These are phyloP conservation scores for Bocquillonia castaneifolia DNA, from an alignment of 441 rosid genomes.

Conservation along the genomic window DNA sequence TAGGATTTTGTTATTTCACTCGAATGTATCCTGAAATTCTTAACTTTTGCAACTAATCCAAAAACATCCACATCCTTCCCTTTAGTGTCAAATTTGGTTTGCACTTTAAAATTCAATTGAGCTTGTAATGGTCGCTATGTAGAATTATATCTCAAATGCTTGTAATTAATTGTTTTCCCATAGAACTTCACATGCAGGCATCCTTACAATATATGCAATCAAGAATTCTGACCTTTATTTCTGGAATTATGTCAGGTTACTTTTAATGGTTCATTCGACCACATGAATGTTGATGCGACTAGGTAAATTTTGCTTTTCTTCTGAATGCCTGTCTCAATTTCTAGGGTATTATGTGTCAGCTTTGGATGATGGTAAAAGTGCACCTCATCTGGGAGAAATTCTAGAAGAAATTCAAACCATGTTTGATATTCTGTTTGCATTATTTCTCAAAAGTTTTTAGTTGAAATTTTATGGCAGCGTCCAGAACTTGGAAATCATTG, in stretches of 20 bases:
- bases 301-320: slow-evolving; percentile 47
- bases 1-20: slow-evolving; percentile 4
- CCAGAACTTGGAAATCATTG: slow-evolving; percentile 87
- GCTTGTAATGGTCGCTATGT: background rate
- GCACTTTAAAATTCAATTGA: background rate
- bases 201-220: background rate
- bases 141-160: background rate
- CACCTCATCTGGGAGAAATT: slow-evolving; percentile 6
- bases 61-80: background rate
- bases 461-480: slow-evolving; percentile 52
- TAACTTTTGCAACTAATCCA: background rate
- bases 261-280: slow-evolving; percentile 97
- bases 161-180: background rate
- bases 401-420: background rate
- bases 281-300: slow-evolving; percentile 91
- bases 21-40: background rate
- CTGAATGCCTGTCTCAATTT: slow-evolving; percentile 19
- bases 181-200: background rate
- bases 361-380: background rate
- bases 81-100: background rate
- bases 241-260: slow-evolving; percentile 54
- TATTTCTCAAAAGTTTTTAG: slow-evolving; percentile 20
- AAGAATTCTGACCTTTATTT: slow-evolving; percentile 11
- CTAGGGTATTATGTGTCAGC: slow-evolving; percentile 1
- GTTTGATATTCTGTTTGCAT: background rate